Base-by-base conservation (phyloP, 2,329 filamentous ascomycete genomes). In the Bipolaris gigantea region DNA sequence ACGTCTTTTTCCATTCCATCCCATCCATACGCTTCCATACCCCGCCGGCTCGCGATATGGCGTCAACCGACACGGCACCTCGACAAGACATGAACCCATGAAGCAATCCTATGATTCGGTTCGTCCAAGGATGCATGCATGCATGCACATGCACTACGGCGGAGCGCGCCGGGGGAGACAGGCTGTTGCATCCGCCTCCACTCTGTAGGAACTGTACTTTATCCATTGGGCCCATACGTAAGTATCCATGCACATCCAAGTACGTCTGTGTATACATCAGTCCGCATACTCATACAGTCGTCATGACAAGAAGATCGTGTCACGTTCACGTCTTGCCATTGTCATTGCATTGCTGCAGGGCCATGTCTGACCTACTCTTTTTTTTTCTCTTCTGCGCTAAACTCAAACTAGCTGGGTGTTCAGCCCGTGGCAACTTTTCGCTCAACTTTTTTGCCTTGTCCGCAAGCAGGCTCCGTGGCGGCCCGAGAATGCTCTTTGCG, bases 1-100 rank as follows among this genome's bases (percentile, higher is more conserved):
- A 40, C 38, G 19, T 13, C 38, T n/a, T 13, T 3, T 23, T 40
- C n/a, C n/a, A n/a, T n/a, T n/a, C n/a, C 11, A 19, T 23, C 21
- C 7, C 13, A 21, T 40, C 13, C 15, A 40, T 40, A 40, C 10
- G 33, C 16, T 10, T 9, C 5, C 11, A 13, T 5, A 35, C 40
- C 32, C 15, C 16, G 27, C 16, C 19, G 5, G 6, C 46, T 34
- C 54, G 53, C 54, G 34, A 57, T 45, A 59, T 56, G 50, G 50
- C 59, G 57, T 60, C 57, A 62, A 48, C 19, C 11, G 16, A 11
- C 39, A 27, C 9, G 16, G 8, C 10, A 21, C 27, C 30, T 25
- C 15, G 21, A 36, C 50, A 48, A 53, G 51, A 46, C 38, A 36
- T 40, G 33, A 25, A 25, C 38, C 8, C 43, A 50, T 46, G 30